Evolutionary conservation across 495 filamentous ascomycete species (phyloP), one percentile per base, ranked within the genome.

Genomic region (Neurospora africana): DNA sequence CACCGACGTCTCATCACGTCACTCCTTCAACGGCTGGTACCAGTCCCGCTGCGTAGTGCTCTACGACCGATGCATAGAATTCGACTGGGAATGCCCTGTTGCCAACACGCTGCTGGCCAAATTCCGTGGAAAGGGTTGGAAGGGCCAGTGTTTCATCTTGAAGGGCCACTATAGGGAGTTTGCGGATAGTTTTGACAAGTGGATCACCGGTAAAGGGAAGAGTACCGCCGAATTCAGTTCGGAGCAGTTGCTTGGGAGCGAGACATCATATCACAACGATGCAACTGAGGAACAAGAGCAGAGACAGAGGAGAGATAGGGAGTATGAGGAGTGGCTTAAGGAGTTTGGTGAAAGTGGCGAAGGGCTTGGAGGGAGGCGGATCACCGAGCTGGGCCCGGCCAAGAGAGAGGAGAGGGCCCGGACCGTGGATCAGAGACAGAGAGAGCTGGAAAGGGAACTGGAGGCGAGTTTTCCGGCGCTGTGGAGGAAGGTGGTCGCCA

Each of bases 151-250:
- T 68, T 86, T 84, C 65, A 78, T 86, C 37, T 79, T 86, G 35
- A 86, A 86, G 74, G 84, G 84, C 4, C 84, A 85, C 70, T 86
- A 82, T 72, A 79, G 81, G 65, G 84, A 86, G 70, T 84, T 86
- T 72, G 83, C 81, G 3, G 76, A 76, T 21, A 83, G 81, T 9
- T 85, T 84, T 43, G 81, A 82, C 68, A 82, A 82, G 53, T 81
- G 84, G 69, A 85, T 86, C 39, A 76, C 80, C 21, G 80, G 82
- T 1, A 58, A 58, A 5, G 10, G 47, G 21, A 58, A 58, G 21
- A 15, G 21, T 58, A 21, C 11, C 10, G 11, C 37, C 37, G 37
- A 11, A 38, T 10, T 38, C 37, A 38, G 37, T 38, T 38, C 37
- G 37, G 37, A 9, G 9, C 9, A 38, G 37, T 27, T 27, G 21